Evolutionary conservation across 75 land plant genomes (phyloP).

Genomic region (Pinus albicaulis): DNA sequence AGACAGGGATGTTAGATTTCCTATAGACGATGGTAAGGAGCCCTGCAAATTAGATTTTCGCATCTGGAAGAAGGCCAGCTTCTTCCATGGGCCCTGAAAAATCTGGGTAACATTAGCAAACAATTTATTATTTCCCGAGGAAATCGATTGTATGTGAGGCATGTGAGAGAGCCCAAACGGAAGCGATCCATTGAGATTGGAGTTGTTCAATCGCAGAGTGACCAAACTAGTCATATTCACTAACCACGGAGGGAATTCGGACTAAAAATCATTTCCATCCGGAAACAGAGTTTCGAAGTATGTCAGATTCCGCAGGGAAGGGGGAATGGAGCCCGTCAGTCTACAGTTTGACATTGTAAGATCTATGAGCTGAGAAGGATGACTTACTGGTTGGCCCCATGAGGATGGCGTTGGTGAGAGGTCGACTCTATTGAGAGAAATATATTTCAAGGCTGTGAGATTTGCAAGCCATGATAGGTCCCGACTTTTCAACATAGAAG

Average conservation of each 20-base stretch:
- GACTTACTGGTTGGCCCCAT: not conserved
- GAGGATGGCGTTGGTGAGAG: not conserved
- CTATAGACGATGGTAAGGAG: not conserved
- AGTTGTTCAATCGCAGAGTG: not conserved
- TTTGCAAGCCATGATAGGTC: not conserved
- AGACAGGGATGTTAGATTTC: not conserved
- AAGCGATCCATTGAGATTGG: not conserved
- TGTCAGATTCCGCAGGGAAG: conserved; percentile 4
- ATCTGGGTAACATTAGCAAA: too few species aligned
- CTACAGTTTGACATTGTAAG: not conserved
- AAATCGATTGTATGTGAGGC: too few species aligned
- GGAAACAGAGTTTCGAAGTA: conserved; percentile 13
- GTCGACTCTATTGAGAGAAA: not conserved
- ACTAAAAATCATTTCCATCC: conserved; percentile 4
- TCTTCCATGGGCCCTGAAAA: too few species aligned
- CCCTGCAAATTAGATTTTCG: not conserved
- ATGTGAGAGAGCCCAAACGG: too few species aligned
- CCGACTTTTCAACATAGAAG: not conserved
- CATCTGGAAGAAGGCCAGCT: too few species aligned
- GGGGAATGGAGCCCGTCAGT: conserved; percentile 15
- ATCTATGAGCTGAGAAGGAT: not conserved
- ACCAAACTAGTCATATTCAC: not conserved
- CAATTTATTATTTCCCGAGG: too few species aligned
- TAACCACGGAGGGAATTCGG: not conserved
- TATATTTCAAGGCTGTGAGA: not conserved